Conservation (phyloP, 768 basidiomycete species). For the Tubosaeta sp. region DNA sequence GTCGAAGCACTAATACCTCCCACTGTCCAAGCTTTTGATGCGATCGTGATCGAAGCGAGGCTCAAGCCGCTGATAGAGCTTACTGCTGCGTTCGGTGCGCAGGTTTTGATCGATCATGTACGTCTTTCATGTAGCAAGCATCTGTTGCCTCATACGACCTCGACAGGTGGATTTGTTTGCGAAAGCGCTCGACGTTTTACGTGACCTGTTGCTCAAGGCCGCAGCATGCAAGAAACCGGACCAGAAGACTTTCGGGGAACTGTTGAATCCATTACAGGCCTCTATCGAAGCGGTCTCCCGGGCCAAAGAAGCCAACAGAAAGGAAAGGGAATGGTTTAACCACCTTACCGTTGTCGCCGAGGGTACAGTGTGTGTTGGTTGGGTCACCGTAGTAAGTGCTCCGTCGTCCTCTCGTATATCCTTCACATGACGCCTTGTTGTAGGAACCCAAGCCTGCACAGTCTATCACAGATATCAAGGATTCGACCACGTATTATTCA, state of each 20-base stretch:
- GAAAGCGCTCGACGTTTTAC: constrained; percentile 62
- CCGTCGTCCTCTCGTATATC: not conserved
- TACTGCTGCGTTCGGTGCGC: constrained; percentile 63
- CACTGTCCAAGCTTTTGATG: constrained; percentile 69
- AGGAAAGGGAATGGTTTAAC: constrained; percentile 76
- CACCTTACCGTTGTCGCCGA: constrained; percentile 82
- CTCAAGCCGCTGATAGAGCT: constrained; percentile 72
- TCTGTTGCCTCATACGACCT: constrained; percentile 4
- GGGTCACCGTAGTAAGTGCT: constrained; percentile 75
- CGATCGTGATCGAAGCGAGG: constrained; percentile 66
- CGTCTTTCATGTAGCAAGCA: constrained; percentile 19
- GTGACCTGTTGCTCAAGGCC: constrained; percentile 62
- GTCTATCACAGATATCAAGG: constrained; percentile 78
- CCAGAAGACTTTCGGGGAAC: constrained; percentile 46
- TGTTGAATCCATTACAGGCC: constrained; percentile 66
- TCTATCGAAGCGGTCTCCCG: constrained; percentile 74
- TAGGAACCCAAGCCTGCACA: constrained; percentile 77
- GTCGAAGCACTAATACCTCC: constrained; percentile 44
- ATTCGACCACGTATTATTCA: constrained; percentile 82
- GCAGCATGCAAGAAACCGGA: constrained; percentile 79
- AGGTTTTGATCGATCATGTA: constrained; percentile 78
- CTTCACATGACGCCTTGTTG: not conserved
- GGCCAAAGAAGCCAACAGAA: constrained; percentile 75
- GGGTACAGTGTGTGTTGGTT: constrained; percentile 76
- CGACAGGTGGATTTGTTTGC: constrained; percentile 64